These are phyloP conservation scores for Colletotrichum chrysophilum DNA, from an alignment of 2,329 filamentous ascomycete species.

Conservation along the genomic window DNA sequence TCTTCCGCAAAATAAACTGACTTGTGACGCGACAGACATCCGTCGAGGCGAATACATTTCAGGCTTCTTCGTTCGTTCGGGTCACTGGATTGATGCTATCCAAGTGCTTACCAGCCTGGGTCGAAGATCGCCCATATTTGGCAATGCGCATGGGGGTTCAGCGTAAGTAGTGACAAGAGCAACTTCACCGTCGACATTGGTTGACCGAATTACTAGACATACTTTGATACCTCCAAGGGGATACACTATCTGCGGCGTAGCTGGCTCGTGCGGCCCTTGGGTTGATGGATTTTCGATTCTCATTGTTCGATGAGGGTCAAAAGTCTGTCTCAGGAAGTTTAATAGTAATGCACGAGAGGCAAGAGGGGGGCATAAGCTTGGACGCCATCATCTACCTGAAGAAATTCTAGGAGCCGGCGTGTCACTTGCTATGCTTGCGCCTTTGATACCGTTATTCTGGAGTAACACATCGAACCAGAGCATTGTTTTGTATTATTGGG, in stretches of 20 bases:
- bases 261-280: constrained; percentile 81
- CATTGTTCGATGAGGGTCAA: constrained; percentile 38
- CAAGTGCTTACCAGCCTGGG: constrained; percentile 89
- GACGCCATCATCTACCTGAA: not conserved
- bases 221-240: constrained; percentile 88
- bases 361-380: not conserved
- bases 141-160: constrained; percentile 79
- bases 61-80: constrained; percentile 83
- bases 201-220: constrained; percentile 60
- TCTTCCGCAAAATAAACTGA: not conserved
- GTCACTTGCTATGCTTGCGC: not conserved
- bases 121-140: constrained; percentile 84
- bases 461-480: not conserved
- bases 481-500: not conserved
- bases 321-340: not conserved
- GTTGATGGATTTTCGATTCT: constrained; percentile 87
- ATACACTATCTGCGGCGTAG: constrained; percentile 86
- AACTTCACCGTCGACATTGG: constrained; percentile 22
- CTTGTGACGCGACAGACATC: constrained; percentile 63
- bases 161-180: constrained; percentile 66
- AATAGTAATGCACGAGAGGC: not conserved
- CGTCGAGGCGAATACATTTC: constrained; percentile 85
- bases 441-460: not conserved
- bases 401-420: not conserved
- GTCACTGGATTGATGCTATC: constrained; percentile 84